Base-by-base conservation (phyloP, 2,329 filamentous ascomycete species). In the Neofusicoccum umdonicola region DNA sequence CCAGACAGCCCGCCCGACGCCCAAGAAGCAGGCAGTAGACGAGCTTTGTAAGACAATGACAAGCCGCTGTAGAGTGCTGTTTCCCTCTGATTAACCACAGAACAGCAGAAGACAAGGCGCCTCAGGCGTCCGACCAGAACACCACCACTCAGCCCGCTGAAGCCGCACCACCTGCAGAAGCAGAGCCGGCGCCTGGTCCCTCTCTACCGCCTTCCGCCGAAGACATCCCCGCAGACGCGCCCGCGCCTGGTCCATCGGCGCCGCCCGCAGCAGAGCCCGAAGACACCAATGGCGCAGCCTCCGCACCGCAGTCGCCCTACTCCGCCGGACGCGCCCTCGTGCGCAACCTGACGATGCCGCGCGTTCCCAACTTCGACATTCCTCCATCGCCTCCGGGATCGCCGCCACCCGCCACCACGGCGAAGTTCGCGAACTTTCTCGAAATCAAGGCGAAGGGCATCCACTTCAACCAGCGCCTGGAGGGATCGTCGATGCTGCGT, bases 401-500 rank as follows among this genome's bases (percentile, higher is more conserved):
- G 13, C 78, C 79, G 13, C 77, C 78, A 19, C 75, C 77, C 47
- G 71, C 69, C 44, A 72, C 87, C 12, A 88, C 84, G 58, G 83
- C 85, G 69, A 93, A 92, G 70, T 89, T 94, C 69, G 84, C 87
- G 67, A 86, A 87, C 66, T 94, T 95, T 69, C 84, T 94, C 0
- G 82, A 86, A 51, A 83, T 94, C n/a, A 95, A 95, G 79, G 87
- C 86, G 71, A 86, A 89, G 67, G 88, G 88, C 4, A 82, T 88
- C 15, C 91, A 95, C 77, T 94, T 94, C 82, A 93, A 95, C 74
- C 82, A 87, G 70, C 88, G 90, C 67, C 80, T 95, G 8, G 85
- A 89, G 41, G 83, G 84, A 65, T 90, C 88, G 0, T 78, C 85
- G 0, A 86, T 89, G 7, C 79, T 93, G 65, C 85, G 86, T 60